Evolutionary conservation across 768 basidiomycete species (phyloP).

Genomic region (Lentinus brumalis): DNA sequence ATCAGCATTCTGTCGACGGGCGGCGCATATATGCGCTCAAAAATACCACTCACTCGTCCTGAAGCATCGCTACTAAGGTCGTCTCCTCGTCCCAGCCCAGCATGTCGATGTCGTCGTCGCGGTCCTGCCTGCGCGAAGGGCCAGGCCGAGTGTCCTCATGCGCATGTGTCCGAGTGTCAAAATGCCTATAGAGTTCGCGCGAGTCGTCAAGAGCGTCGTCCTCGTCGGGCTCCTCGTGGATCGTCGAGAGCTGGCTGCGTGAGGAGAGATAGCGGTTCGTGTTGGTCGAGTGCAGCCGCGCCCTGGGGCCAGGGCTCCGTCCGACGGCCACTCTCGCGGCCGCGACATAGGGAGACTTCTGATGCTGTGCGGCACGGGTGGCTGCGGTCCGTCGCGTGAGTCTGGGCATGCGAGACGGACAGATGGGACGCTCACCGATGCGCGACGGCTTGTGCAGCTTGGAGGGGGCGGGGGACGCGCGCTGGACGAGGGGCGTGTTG

Average conservation of each 20-base stretch:
- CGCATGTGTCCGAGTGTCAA: not conserved
- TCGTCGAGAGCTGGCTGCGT: slow-evolving; percentile 17
- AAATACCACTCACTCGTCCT: slow-evolving; percentile 27
- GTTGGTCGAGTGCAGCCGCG: slow-evolving; percentile 17
- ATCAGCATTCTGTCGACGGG: slow-evolving; percentile 3
- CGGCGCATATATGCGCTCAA: not conserved
- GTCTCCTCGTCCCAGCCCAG: slow-evolving; percentile 35
- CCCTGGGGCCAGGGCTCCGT: slow-evolving; percentile 14
- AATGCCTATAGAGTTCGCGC: not conserved
- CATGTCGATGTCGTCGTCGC: slow-evolving; percentile 22
- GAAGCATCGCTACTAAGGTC: slow-evolving; percentile 33
- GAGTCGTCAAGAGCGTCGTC: slow-evolving; percentile 14
- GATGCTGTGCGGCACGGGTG: slow-evolving; percentile 10
- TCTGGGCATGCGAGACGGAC: slow-evolving; percentile 3
- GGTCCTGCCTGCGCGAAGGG: not conserved
- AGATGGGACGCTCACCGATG: slow-evolving; percentile 3
- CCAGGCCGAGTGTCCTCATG: slow-evolving; percentile 2
- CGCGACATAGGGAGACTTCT: slow-evolving; percentile 18
- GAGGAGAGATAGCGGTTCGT: slow-evolving; percentile 19
- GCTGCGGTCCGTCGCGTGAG: slow-evolving; percentile 12
- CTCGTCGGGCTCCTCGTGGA: slow-evolving; percentile 21
- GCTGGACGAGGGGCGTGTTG: slow-evolving; percentile 19
- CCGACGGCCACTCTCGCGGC: not conserved
- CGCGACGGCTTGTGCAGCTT: slow-evolving; percentile 12
- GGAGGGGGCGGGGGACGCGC: slow-evolving; percentile 13